A percentile compares a stretch with the other conserved stretches of the same genome.
Evolutionary conservation across 1,284 basidiomycete genomes (phyloP).

Genomic region (Xerocomus cyaneibrunnescens): DNA sequence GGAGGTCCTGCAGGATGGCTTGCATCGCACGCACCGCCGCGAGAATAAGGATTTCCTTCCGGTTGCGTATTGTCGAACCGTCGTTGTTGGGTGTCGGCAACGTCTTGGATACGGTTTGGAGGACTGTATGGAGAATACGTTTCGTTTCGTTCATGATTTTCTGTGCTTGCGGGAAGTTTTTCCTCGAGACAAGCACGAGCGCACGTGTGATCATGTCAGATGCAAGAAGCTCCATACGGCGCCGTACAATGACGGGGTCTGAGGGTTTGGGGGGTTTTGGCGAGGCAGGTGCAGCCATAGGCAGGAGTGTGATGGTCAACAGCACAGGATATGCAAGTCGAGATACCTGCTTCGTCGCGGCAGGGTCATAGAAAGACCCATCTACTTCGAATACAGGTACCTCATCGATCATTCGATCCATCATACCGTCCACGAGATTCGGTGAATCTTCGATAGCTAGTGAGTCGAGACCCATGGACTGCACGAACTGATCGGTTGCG

Average conservation of each 20-base stretch:
- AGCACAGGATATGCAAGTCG: slow-evolving; percentile 86
- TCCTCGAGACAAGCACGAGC: slow-evolving; percentile 82
- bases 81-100: slow-evolving; percentile 54
- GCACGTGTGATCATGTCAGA: slow-evolving; percentile 95
- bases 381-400: slow-evolving; percentile 91
- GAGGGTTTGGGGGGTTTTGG: slow-evolving; percentile 54
- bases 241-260: slow-evolving; percentile 85
- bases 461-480: slow-evolving; percentile 76
- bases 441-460: slow-evolving; percentile 66
- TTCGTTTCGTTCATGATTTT: slow-evolving; percentile 88
- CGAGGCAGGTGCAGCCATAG: slow-evolving; percentile 43
- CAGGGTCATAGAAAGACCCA: slow-evolving; percentile 89
- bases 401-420: slow-evolving; percentile 91
- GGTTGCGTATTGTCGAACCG: slow-evolving; percentile 54
- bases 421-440: slow-evolving; percentile 80
- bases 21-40: slow-evolving; percentile 76
- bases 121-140: slow-evolving; percentile 79
- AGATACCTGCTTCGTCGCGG: slow-evolving; percentile 75
- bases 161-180: slow-evolving; percentile 84
- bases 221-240: slow-evolving; percentile 90
- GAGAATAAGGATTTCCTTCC: slow-evolving; percentile 73
- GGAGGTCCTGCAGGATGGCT: slow-evolving; percentile 82
- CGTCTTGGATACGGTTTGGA: slow-evolving; percentile 75
- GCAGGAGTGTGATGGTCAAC: slow-evolving; percentile 84
- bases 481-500: slow-evolving; percentile 79